Conservation (phyloP, 2,329 filamentous ascomycete genomes). For the Verticillium dahliae region DNA sequence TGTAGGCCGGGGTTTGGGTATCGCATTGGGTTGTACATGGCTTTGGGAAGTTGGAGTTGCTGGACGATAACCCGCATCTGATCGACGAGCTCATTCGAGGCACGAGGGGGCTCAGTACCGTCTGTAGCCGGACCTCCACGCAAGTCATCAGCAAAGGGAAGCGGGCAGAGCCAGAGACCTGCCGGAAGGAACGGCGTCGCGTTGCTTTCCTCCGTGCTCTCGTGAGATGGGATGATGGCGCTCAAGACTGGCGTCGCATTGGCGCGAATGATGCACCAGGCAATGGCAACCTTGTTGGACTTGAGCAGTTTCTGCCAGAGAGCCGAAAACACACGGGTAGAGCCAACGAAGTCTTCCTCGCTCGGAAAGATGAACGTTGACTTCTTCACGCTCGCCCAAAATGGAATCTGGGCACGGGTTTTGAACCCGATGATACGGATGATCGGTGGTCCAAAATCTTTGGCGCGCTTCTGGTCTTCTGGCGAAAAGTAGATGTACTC, state of each 20-base stretch:
- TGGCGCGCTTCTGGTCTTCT: slow-evolving; percentile 74
- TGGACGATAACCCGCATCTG: slow-evolving; percentile 77
- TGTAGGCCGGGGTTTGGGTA: slow-evolving; percentile 91
- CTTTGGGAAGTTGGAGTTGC: slow-evolving; percentile 83
- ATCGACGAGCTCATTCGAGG: slow-evolving; percentile 68
- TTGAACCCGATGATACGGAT: slow-evolving; percentile 96
- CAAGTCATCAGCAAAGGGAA: slow-evolving; percentile 87
- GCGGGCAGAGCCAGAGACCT: slow-evolving; percentile 80
- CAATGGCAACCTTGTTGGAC: slow-evolving; percentile 74
- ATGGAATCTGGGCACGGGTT: slow-evolving; percentile 62
- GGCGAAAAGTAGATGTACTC: slow-evolving; percentile 80
- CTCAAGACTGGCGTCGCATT: slow-evolving; percentile 77
- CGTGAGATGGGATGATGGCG: slow-evolving; percentile 71
- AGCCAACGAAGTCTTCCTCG: slow-evolving; percentile 84
- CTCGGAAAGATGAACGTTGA: slow-evolving; percentile 92
- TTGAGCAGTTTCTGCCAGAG: slow-evolving; percentile 80
- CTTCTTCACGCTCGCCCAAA: slow-evolving; percentile 81
- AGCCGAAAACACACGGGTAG: slow-evolving; percentile 85
- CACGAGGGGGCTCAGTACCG: slow-evolving; percentile 55
- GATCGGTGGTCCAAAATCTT: slow-evolving; percentile 72
- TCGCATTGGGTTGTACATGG: slow-evolving; percentile 72
- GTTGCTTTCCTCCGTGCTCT: slow-evolving; percentile 56
- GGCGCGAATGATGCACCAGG: slow-evolving; percentile 79
- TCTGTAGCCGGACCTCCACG: slow-evolving; percentile 63
- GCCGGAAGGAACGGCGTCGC: slow-evolving; percentile 68